Percentiles rank a stretch among this genome's conserved stretches.
phyloP scores from a whole-genome alignment of 2,329 filamentous ascomycete genomes.

The Pseudonectria foliicola region DNA sequence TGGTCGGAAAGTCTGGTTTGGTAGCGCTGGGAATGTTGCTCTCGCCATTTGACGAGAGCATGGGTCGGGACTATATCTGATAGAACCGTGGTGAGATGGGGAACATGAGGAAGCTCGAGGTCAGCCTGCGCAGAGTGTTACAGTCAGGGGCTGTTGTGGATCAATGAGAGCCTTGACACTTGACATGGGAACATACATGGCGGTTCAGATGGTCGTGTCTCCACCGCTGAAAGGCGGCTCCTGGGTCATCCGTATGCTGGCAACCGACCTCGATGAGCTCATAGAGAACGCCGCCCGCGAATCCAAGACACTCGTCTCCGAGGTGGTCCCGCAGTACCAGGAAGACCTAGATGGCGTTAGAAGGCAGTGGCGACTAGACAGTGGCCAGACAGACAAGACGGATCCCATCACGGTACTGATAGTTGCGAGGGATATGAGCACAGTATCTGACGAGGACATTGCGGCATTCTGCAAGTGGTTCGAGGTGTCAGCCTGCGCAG shows the following conservation, averaged over 20 bases:
- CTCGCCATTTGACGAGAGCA: conserved; percentile 30
- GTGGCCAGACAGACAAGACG: conserved; percentile 26
- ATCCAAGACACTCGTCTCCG: conserved; percentile 37
- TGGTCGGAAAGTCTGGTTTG: conserved; percentile 34
- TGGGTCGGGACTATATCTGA: conserved; percentile 34
- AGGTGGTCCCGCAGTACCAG: conserved; percentile 36
- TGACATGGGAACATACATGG: conserved; percentile 26
- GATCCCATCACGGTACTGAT: conserved; percentile 38
- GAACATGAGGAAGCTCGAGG: conserved; percentile 39
- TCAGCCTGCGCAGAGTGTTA: conserved; percentile 25
- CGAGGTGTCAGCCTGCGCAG: too few relatives aligned
- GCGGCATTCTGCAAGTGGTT: conserved; percentile 31
- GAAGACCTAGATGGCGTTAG: conserved; percentile 27
- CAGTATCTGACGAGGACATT: conserved; percentile 38
- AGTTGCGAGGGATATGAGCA: conserved; percentile 37
- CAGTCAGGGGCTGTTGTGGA: conserved; percentile 10
- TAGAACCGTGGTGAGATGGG: conserved; percentile 39
- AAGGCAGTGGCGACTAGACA: neutral
- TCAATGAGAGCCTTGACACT: neutral
- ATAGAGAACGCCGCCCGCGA: conserved; percentile 38
- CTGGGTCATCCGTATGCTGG: conserved; percentile 36
- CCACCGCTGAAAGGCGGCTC: conserved; percentile 40
- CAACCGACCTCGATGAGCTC: conserved; percentile 41
- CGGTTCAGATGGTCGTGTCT: conserved; percentile 36
- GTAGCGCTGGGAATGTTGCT: conserved; percentile 31